A percentile compares a stretch with the other conserved stretches of the same genome.
Evolutionary conservation across 1,139 yeast species (phyloP).

Genomic region (Dujonia santamariae): DNA sequence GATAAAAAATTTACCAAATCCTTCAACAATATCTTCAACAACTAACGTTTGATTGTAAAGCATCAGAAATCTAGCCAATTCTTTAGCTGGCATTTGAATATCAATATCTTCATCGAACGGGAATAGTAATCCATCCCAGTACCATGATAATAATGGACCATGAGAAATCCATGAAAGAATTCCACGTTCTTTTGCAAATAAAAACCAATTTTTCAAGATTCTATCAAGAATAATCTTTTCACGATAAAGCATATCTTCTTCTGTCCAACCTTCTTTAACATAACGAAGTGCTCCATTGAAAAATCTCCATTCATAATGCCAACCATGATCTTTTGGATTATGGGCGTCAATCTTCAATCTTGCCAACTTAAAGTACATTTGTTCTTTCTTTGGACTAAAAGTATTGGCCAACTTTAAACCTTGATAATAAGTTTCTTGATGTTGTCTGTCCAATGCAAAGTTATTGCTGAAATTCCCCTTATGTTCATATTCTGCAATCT

Average conservation of each 20-base stretch:
- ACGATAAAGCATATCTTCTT: conserved; percentile 15
- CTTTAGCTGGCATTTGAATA: conserved; percentile 33
- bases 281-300: conserved; percentile 21
- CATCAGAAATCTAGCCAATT: conserved; percentile 23
- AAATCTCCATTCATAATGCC: conserved; percentile 26
- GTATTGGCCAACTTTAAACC: conserved; percentile 21
- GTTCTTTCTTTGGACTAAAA: conserved; percentile 20
- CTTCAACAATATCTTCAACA: conserved; percentile 28
- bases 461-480: not conserved
- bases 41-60: conserved; percentile 29
- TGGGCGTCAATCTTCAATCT: conserved; percentile 21
- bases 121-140: conserved; percentile 34
- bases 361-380: conserved; percentile 35
- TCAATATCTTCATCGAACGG: conserved; percentile 34
- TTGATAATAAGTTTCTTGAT: conserved; percentile 22
- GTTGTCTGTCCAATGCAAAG: conserved; percentile 10
- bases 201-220: conserved; percentile 27
- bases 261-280: conserved; percentile 18
- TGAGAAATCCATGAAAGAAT: conserved; percentile 36
- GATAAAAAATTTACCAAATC: conserved; percentile 29
- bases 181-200: conserved; percentile 32
- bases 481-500: conserved; percentile 11
- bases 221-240: conserved; percentile 20
- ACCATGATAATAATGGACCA: conserved; percentile 36
- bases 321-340: conserved; percentile 24